These are phyloP conservation scores for Solanum medicagineum DNA, from an alignment of 257 asterid genomes.

Conservation along the genomic window DNA sequence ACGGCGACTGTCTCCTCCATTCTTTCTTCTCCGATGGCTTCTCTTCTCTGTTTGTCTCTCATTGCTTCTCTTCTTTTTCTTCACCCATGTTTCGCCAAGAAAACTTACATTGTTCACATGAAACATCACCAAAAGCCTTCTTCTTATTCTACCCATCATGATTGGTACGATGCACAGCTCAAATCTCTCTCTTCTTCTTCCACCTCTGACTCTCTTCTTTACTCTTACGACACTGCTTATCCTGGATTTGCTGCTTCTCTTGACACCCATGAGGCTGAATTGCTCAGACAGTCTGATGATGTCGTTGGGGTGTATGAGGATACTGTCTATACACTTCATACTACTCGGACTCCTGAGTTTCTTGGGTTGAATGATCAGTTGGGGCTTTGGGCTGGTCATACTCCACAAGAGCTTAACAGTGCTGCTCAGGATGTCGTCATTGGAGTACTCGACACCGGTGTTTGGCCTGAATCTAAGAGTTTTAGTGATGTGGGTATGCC, in stretches of 20 bases:
- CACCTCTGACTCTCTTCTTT: slow-evolving; percentile 10
- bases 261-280: slow-evolving; percentile 18
- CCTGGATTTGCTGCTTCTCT: slow-evolving; percentile 30
- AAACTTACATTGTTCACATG: slow-evolving; percentile 30
- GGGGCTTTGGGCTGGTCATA: slow-evolving; percentile 16
- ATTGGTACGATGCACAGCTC: slow-evolving; percentile 22
- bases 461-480: slow-evolving; percentile 46
- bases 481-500: slow-evolving; percentile 21
- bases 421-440: slow-evolving; percentile 30
- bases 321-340: slow-evolving; percentile 24
- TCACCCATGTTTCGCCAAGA: slow-evolving; percentile 11
- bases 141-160: slow-evolving; percentile 14
- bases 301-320: slow-evolving; percentile 41
- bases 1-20: slow-evolving; percentile 3
- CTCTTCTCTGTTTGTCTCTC: slow-evolving; percentile 1
- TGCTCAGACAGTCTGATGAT: slow-evolving; percentile 19
- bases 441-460: slow-evolving; percentile 39
- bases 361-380: slow-evolving; percentile 17
- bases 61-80: slow-evolving; percentile 4
- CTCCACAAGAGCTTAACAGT: slow-evolving; percentile 10
- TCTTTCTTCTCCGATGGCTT: slow-evolving; percentile 1
- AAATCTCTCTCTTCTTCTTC: background rate
- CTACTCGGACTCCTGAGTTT: slow-evolving; percentile 31
- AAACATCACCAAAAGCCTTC: slow-evolving; percentile 22
- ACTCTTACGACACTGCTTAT: slow-evolving; percentile 25